Evolutionary conservation across 768 basidiomycete genomes (phyloP), one percentile per base, ranked within the genome.

Genomic region (Xerocomus spinulosus): DNA sequence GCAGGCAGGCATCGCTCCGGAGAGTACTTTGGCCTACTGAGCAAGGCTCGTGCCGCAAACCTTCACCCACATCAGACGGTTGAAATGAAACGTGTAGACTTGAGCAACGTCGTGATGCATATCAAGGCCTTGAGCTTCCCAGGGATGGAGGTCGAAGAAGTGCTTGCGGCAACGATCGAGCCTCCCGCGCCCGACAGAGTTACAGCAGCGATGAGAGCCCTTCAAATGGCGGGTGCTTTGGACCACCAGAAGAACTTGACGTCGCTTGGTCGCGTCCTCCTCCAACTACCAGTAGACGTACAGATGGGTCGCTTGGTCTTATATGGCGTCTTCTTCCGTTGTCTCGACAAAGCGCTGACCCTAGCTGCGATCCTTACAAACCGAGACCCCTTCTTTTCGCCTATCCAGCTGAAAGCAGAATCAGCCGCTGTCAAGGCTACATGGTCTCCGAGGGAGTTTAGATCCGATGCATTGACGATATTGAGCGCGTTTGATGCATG

Each of bases 61-160:
- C 73, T 97, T 39, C 75, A 81, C 43, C 78, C 87, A 23, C 85
- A 95, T 61, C 92, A 93, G 64, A 83, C 83, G 2, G 94, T 96
- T 30, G 94, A 96, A 72, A 97, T 97, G 92, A 91, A 91, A 63
- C 78, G 92, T 28, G 81, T 85, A 12, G 92, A 93, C 66, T 64
- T 95, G 56, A 88, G 82, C 58, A 92, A 92, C 60, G 85, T 94
- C 39, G 91, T 95, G 14, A 97, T 97, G 93, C 93, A 93, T 62
- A 81, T 97, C 66, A 96, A 95, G 60, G 92, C 92, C 9, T 77
- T 96, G 29, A 83, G 91, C 63, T 86, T 96, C 63, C 88, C 90
- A 6, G 82, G 80, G 36, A 82, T 92, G 82, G 69, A 80, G 24
- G 88, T 92, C 6, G 87, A 94, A 59, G 86, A 94, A 50, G 92